Percentiles rank a stretch among this genome's conserved stretches.
phyloP scores from a whole-genome alignment of 1,284 basidiomycete species.

The Sanghuangporus baumii region DNA sequence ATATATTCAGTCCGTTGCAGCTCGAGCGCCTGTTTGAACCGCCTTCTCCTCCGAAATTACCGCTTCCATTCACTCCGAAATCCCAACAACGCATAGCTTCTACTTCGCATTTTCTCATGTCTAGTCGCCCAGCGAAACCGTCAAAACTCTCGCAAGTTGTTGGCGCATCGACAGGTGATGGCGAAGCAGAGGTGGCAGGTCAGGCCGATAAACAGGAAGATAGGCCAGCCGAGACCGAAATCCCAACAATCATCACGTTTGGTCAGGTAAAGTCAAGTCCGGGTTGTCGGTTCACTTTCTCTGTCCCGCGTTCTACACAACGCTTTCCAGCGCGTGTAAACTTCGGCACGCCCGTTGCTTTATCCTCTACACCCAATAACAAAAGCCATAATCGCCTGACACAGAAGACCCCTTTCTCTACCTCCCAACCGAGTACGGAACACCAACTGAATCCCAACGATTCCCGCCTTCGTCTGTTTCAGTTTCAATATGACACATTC shows the following conservation, averaged over 20 bases:
- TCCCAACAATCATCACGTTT: conserved; percentile 28
- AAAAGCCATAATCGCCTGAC: conserved; percentile 24
- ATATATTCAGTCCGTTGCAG: conserved; percentile 80
- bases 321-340: conserved; percentile 21
- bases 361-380: conserved; percentile 13
- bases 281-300: conserved; percentile 72
- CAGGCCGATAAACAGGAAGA: conserved; percentile 16
- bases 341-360: conserved; percentile 31
- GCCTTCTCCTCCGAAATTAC: conserved; percentile 59
- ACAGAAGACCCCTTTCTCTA: conserved; percentile 51
- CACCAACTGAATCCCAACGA: conserved; percentile 42
- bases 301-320: conserved; percentile 41
- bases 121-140: conserved; percentile 11
- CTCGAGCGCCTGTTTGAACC: conserved; percentile 90
- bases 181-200: conserved; percentile 2
- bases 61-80: conserved; percentile 21
- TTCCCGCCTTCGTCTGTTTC: conserved; percentile 78
- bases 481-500: conserved; percentile 90
- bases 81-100: conserved; percentile 21
- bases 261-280: conserved; percentile 27
- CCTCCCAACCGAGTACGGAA: conserved; percentile 18
- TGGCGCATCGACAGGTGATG: conserved; percentile 16
- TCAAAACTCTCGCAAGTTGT: conserved; percentile 25
- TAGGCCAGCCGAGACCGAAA: conserved; percentile 29
- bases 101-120: conserved; percentile 17